Percentiles rank a stretch among this genome's conserved stretches.
These are phyloP conservation scores for Globisporangium apiculatum DNA, from an alignment of 352 stramenopile species.

Conservation along the genomic window DNA sequence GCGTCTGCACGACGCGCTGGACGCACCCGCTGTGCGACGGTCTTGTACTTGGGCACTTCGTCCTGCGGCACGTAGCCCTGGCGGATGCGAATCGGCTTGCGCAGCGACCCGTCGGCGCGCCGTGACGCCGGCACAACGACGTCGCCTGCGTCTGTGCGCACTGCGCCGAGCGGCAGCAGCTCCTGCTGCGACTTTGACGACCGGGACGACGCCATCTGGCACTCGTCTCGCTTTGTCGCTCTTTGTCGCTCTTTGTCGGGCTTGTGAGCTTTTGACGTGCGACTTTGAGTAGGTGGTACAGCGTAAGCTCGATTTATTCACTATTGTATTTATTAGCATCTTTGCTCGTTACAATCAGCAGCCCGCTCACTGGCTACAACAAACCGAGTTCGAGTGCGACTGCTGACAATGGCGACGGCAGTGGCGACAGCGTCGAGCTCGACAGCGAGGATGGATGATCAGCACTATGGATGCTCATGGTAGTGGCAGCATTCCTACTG, in stretches of 20 bases:
- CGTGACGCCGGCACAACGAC: conserved; percentile 58
- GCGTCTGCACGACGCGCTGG: too few species aligned
- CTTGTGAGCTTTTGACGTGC: background rate
- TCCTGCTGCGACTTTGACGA: background rate
- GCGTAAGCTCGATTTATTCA: conserved; percentile 1
- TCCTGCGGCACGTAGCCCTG: conserved; percentile 78
- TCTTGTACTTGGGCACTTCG: conserved; percentile 77
- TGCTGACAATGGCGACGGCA: background rate
- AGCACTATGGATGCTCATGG: background rate
- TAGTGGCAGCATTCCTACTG: background rate
- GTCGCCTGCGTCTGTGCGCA: conserved; percentile 47
- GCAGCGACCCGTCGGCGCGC: conserved; percentile 64
- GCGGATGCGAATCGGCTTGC: conserved; percentile 77
- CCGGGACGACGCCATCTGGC: background rate
- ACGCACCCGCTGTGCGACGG: conserved; percentile 44
- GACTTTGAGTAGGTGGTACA: background rate
- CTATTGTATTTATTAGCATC: background rate
- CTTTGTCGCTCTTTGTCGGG: background rate
- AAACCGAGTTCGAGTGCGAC: too few species aligned
- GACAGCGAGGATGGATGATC: background rate
- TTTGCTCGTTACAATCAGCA: too few species aligned
- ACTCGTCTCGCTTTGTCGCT: background rate
- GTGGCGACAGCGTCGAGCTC: background rate
- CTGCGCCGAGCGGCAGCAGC: conserved; percentile 49
- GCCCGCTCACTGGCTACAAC: too few species aligned